Percentiles rank a stretch among this genome's conserved stretches.
Evolutionary conservation across 208 protist genomes (phyloP).

Genomic region (Kentomonas sorsogonicus): DNA sequence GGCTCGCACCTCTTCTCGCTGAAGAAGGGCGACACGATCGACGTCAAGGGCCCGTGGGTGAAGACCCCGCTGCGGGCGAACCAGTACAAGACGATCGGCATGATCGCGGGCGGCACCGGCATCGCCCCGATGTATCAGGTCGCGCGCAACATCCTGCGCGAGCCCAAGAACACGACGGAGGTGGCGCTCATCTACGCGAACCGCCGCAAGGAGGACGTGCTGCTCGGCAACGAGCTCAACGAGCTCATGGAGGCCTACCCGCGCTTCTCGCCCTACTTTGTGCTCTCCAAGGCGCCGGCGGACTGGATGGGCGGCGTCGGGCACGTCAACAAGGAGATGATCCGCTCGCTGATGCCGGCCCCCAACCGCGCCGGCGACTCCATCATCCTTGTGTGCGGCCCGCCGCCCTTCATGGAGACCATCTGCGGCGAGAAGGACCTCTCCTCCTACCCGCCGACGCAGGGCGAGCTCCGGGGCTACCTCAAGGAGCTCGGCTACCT

Average conservation of each 20-base stretch:
- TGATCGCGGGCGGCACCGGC: conserved; percentile 91
- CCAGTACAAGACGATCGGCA: conserved; percentile 89
- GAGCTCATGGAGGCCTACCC: conserved; percentile 84
- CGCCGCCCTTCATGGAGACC: conserved; percentile 82
- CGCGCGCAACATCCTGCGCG: conserved; percentile 62
- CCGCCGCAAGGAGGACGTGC: conserved; percentile 88
- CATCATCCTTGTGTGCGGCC: conserved; percentile 84
- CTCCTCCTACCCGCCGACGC: conserved; percentile 53
- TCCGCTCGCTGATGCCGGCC: conserved; percentile 80
- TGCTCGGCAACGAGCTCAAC: conserved; percentile 90
- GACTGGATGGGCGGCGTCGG: conserved; percentile 91
- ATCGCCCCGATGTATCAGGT: conserved; percentile 94
- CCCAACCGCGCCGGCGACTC: conserved; percentile 76
- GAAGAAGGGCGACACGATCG: conserved; percentile 88
- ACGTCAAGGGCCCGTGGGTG: conserved; percentile 88
- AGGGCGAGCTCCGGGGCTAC: conserved; percentile 80
- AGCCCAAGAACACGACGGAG: conserved; percentile 82
- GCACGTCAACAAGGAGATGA: conserved; percentile 85
- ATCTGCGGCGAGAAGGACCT: conserved; percentile 89
- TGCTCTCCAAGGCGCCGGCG: conserved; percentile 80
- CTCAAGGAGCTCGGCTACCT: conserved; percentile 88
- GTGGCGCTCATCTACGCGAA: conserved; percentile 89
- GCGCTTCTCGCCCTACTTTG: conserved; percentile 90
- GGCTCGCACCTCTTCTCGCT: conserved; percentile 84
- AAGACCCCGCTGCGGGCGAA: conserved; percentile 85